Conservation (phyloP, 78 protist species). For the Dictyostelium firmibasis region DNA sequence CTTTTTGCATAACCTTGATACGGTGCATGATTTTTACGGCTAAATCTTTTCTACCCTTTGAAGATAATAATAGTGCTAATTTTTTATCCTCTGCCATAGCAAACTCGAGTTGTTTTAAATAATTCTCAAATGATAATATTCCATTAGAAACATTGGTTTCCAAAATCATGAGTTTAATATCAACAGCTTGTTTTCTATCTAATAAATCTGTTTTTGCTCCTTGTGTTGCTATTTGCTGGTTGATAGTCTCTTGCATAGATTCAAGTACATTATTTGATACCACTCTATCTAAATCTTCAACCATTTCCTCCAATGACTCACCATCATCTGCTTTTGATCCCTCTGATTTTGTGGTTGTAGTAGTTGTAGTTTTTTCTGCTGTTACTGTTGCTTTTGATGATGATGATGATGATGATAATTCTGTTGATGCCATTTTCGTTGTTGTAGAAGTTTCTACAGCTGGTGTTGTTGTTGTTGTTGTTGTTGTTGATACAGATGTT, state of each 20-base stretch:
- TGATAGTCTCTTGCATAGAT: background rate
- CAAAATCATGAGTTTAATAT: slow-evolving; percentile 38
- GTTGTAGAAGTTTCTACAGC: background rate
- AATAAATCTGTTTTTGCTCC: slow-evolving; percentile 34
- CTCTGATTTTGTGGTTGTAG: background rate
- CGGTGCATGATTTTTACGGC: slow-evolving; percentile 55
- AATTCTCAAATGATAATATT: slow-evolving; percentile 12
- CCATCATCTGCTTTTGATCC: slow-evolving; percentile 6
- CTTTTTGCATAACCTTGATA: slow-evolving; percentile 31
- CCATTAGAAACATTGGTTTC: slow-evolving; percentile 53
- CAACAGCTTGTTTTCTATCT: slow-evolving; percentile 69
- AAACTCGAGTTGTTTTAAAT: slow-evolving; percentile 22
- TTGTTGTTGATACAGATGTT: background rate
- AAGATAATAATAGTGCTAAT: slow-evolving; percentile 1
- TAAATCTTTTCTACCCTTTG: slow-evolving; percentile 39
- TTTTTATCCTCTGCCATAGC: slow-evolving; percentile 37
- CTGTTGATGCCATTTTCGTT: background rate
- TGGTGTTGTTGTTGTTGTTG: background rate
- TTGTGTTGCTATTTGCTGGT: background rate
- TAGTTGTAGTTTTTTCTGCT: background rate
- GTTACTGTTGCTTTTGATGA: background rate
- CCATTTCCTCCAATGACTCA: background rate
- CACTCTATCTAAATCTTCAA: slow-evolving; percentile 22
- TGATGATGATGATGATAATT: background rate
- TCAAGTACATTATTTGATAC: slow-evolving; percentile 70